phyloP scores from a whole-genome alignment of 2,329 filamentous ascomycete species.

The Pseudogymnoascus sp. region DNA sequence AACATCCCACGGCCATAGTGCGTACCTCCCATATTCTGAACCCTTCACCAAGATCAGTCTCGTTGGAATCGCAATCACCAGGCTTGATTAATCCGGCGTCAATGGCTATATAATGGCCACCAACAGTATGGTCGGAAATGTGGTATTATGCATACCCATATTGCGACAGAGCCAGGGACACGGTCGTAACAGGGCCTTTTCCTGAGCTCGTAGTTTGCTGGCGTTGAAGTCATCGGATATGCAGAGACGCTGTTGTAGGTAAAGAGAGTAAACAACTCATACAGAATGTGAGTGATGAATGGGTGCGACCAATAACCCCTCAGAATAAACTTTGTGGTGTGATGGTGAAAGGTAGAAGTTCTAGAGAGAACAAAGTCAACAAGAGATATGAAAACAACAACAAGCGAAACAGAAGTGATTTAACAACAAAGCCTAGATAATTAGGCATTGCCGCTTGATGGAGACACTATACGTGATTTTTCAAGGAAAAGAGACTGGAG shows the following conservation, averaged over 20 bases:
- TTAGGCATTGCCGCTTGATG: background rate
- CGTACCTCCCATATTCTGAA: background rate
- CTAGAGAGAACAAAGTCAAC: background rate
- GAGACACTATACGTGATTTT: background rate
- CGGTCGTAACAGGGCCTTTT: background rate
- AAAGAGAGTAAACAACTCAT: background rate
- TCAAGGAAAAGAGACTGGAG: background rate
- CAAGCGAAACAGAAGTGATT: background rate
- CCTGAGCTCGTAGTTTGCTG: background rate
- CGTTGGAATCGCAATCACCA: background rate
- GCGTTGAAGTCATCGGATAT: background rate
- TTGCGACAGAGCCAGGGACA: no score
- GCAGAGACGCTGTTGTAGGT: background rate
- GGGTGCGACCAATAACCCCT: background rate
- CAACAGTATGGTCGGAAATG: no score
- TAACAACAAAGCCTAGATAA: background rate
- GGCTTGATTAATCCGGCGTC: background rate
- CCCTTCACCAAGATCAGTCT: background rate
- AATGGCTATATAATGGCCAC: background rate
- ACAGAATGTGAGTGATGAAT: background rate
- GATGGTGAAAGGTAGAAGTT: background rate
- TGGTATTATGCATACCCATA: no score
- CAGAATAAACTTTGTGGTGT: background rate
- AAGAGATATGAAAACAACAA: background rate
- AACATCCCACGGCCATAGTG: background rate